These are phyloP conservation scores for Pestalotiopsis fici DNA, from an alignment of 2,329 filamentous ascomycete genomes.

Conservation along the genomic window DNA sequence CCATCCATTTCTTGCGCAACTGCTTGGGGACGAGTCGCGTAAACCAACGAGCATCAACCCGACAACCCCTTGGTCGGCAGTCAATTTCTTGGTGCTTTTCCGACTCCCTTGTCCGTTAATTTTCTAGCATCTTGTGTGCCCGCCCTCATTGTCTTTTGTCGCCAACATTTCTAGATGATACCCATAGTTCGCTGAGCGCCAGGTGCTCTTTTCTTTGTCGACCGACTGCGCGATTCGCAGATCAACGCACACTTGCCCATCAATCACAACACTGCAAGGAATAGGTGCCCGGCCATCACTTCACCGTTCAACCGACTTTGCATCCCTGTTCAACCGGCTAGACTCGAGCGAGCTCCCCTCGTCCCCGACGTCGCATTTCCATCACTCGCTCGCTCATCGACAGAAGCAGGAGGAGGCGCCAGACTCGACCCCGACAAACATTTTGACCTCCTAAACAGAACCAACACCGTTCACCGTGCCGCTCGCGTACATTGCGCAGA, in stretches of 20 bases:
- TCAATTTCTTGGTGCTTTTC: neutral
- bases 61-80: neutral
- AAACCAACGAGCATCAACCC: neutral
- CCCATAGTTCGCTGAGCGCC: conserved; percentile 3
- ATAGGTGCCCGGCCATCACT: neutral
- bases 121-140: neutral
- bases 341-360: neutral
- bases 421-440: neutral
- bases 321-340: neutral
- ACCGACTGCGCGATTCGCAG: neutral
- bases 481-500: neutral
- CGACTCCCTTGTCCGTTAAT: neutral
- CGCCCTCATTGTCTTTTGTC: neutral
- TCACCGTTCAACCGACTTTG: neutral
- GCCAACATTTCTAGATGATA: conserved; percentile 5
- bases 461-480: neutral
- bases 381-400: neutral
- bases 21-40: neutral
- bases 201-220: neutral
- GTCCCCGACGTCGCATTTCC: neutral
- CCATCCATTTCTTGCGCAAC: neutral
- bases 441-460: neutral
- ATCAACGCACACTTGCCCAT: neutral
- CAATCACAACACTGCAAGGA: neutral
- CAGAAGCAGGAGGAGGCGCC: neutral